Evolutionary conservation across 2,329 filamentous ascomycete genomes (phyloP).

Genomic region (Colletotrichum destructivum): DNA sequence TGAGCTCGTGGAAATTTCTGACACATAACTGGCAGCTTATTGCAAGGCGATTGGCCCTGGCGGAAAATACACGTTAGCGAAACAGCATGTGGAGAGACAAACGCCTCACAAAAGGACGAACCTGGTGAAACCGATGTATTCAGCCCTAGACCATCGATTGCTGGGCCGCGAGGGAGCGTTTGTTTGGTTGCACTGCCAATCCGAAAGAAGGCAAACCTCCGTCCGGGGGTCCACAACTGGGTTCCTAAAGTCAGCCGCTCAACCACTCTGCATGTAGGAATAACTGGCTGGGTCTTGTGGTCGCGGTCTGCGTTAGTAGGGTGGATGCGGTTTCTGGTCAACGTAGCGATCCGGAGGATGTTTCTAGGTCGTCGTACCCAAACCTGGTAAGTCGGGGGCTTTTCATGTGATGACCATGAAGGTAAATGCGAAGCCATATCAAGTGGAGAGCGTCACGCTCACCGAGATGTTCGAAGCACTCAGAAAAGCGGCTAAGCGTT

Average conservation of each 20-base stretch:
- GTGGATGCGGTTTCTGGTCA: not conserved
- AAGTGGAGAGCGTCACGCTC: not conserved
- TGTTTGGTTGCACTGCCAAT: not conserved
- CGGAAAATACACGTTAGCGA: conserved; percentile 2
- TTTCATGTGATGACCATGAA: not conserved
- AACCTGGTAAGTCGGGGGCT: not conserved
- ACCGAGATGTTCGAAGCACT: not conserved
- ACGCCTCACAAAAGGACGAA: not conserved
- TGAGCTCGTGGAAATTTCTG: not conserved
- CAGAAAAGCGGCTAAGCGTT: not conserved
- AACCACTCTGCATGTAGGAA: not conserved
- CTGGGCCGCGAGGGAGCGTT: not conserved
- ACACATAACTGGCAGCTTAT: conserved; percentile 32
- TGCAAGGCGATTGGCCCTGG: conserved; percentile 30
- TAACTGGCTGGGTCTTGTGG: not conserved
- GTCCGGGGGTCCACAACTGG: not conserved
- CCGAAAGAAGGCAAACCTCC: not conserved
- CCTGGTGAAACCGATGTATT: not conserved
- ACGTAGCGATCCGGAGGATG: not conserved
- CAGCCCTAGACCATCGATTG: not conserved
- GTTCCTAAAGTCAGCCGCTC: not conserved
- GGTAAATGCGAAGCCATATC: not conserved
- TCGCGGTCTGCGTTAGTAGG: not conserved
- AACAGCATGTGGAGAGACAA: not conserved
- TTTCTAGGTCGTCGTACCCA: not conserved